These are phyloP conservation scores for Alternaria consortialis DNA, from an alignment of 2,329 filamentous ascomycete species.

Conservation along the genomic window DNA sequence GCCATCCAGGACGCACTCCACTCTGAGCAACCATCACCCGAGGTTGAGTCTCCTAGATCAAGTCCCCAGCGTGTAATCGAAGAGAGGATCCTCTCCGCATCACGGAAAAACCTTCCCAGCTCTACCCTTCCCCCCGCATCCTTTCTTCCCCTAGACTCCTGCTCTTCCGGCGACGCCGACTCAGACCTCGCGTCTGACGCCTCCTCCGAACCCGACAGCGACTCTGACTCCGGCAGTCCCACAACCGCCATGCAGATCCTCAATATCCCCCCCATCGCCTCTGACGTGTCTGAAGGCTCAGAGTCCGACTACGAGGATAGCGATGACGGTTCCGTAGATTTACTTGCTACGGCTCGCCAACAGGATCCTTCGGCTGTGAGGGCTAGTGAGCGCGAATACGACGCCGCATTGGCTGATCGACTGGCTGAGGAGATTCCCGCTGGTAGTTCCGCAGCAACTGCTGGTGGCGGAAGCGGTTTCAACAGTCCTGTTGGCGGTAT, in stretches of 20 bases:
- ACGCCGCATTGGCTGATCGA: constrained; percentile 57
- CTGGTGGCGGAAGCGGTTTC: constrained; percentile 59
- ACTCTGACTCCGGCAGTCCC: constrained; percentile 17
- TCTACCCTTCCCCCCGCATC: constrained; percentile 57
- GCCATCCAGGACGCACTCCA: constrained; percentile 50
- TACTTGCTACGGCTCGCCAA: constrained; percentile 56
- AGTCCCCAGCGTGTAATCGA: constrained; percentile 58
- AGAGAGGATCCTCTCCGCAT: constrained; percentile 71
- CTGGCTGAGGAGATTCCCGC: constrained; percentile 60
- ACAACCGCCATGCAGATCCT: constrained; percentile 40
- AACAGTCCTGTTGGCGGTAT: constrained; percentile 47
- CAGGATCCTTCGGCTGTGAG: constrained; percentile 54
- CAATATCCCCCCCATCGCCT: constrained; percentile 33
- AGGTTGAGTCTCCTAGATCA: constrained; percentile 12
- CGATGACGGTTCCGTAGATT: constrained; percentile 53
- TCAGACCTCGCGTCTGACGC: constrained; percentile 51
- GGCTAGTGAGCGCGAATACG: constrained; percentile 57
- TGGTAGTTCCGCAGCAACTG: constrained; percentile 60
- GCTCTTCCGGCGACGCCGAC: constrained; percentile 45
- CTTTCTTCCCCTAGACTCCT: constrained; percentile 52
- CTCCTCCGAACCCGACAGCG: constrained; percentile 35
- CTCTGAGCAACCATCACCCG: constrained; percentile 11
- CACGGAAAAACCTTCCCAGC: constrained; percentile 69
- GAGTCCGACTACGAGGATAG: constrained; percentile 41
- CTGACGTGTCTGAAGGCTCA: constrained; percentile 12